phyloP scores from a whole-genome alignment of 176 grass and related monocot genomes.

The Bonia amplexicaulis region DNA sequence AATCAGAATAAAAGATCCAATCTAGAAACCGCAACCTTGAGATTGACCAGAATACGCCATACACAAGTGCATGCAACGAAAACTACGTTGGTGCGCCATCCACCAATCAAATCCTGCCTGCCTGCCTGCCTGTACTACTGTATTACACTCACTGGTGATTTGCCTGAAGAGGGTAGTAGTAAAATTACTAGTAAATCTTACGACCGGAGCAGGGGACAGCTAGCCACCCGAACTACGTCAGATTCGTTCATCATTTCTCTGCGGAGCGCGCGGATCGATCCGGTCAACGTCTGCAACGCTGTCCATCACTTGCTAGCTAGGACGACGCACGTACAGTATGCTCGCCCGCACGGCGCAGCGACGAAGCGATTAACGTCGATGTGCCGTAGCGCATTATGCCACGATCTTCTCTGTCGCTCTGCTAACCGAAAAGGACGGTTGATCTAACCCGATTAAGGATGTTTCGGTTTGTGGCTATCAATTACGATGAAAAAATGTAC shows the following conservation, averaged over 20 bases:
- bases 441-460: background rate
- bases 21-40: too few relatives aligned
- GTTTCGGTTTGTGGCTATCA: background rate
- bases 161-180: too few relatives aligned
- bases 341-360: background rate
- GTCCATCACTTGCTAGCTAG: background rate
- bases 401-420: background rate
- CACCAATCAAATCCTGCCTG: background rate
- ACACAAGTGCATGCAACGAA: too few relatives aligned
- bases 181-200: too few relatives aligned
- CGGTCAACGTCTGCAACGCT: background rate
- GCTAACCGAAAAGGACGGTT: background rate
- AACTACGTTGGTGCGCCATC: background rate
- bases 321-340: background rate
- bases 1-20: too few relatives aligned
- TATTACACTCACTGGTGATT: too few relatives aligned
- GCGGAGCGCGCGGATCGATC: background rate
- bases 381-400: background rate
- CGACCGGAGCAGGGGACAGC: background rate
- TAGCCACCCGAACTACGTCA: background rate
- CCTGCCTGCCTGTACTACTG: too few relatives aligned
- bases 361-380: background rate
- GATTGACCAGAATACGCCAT: too few relatives aligned
- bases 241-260: too few relatives aligned
- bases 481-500: too few relatives aligned